Evolutionary conservation across 169 alveolate genomes (phyloP).

Genomic region (Eimeria zaria): DNA sequence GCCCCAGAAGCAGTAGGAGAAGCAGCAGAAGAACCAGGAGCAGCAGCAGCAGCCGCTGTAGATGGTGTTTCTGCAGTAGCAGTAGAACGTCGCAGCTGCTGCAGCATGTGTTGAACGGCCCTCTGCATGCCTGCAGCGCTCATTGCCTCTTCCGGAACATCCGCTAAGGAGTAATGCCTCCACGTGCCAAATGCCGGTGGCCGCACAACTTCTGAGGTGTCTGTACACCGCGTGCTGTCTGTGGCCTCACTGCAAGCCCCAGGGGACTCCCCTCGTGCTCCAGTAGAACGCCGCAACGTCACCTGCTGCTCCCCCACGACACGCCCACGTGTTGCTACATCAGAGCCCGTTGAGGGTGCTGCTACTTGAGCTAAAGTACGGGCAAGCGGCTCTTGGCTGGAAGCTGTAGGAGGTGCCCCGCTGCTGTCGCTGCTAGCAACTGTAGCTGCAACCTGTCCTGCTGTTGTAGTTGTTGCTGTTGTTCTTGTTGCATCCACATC

Average conservation of each 20-base stretch:
- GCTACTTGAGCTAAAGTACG: background rate
- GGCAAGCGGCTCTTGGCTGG: background rate
- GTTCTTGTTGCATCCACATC: background rate
- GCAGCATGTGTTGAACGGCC: slow-evolving; percentile 20
- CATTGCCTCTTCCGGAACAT: slow-evolving; percentile 59
- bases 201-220: slow-evolving; percentile 33
- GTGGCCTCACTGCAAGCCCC: slow-evolving; percentile 69
- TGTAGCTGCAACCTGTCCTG: background rate
- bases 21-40: background rate
- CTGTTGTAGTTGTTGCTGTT: background rate
- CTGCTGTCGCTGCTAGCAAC: slow-evolving; percentile 4
- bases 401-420: background rate
- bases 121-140: slow-evolving; percentile 48
- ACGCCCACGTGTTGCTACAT: slow-evolving; percentile 21
- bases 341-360: background rate
- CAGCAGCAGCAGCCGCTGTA: background rate
- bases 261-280: slow-evolving; percentile 50
- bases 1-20: background rate
- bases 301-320: background rate
- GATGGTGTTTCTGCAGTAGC: slow-evolving; percentile 3
- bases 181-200: slow-evolving; percentile 47
- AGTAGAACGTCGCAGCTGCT: slow-evolving; percentile 13
- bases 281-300: background rate
- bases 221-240: slow-evolving; percentile 69
- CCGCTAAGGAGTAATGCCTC: slow-evolving; percentile 25